Evolutionary conservation across 176 grass and related monocot genomes (phyloP).

Genomic region (Aechmea fasciata): DNA sequence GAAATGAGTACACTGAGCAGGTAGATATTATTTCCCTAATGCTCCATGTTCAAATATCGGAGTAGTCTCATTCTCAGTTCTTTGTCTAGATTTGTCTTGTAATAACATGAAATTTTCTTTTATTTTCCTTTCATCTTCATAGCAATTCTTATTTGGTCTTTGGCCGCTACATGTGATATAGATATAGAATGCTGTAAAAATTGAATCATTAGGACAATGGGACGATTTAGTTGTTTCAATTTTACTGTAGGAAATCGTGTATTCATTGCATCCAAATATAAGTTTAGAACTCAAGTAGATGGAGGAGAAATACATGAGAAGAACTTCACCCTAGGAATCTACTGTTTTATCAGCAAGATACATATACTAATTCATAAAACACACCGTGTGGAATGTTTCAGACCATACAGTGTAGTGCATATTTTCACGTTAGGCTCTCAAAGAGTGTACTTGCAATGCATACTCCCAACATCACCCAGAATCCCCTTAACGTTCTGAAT

Average conservation of each 20-base stretch:
- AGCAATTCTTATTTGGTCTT: not conserved
- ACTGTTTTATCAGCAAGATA: not conserved
- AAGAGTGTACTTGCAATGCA: not conserved
- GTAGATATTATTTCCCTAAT: not conserved
- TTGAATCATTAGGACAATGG: not conserved
- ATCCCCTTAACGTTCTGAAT: too few species aligned
- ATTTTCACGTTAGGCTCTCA: not conserved
- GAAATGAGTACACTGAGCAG: conserved; percentile 3
- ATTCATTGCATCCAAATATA: not conserved
- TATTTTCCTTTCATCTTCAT: not conserved
- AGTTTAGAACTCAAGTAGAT: not conserved
- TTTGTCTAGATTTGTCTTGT: not conserved
- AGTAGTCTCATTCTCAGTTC: not conserved
- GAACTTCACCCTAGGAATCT: not conserved
- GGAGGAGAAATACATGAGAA: not conserved
- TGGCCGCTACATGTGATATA: not conserved
- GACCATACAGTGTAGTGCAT: not conserved
- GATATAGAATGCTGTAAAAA: not conserved
- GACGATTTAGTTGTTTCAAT: not conserved
- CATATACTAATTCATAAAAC: not conserved
- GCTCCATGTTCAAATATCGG: not conserved
- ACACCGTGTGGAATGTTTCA: not conserved
- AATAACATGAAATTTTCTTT: not conserved
- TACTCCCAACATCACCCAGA: too few species aligned
- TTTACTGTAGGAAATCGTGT: not conserved